A percentile compares a stretch with the other conserved stretches of the same genome.
Conservation (phyloP, 345 rosid species). For the Anastatica hierochuntica region DNA sequence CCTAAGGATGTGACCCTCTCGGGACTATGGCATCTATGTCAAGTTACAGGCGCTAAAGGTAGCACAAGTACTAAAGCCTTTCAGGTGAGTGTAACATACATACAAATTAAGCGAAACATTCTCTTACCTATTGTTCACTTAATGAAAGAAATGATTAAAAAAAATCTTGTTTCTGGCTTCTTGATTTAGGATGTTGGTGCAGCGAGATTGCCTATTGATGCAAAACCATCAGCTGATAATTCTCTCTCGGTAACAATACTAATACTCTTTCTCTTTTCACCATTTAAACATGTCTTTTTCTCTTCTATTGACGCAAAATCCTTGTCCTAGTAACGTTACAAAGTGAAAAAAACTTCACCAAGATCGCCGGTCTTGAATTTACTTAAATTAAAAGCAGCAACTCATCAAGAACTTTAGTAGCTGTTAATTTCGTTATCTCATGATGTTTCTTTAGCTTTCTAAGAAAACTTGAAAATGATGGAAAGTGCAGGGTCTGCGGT, state of each 20-base stretch:
- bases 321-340: neutral
- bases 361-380: neutral
- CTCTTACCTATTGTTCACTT: neutral
- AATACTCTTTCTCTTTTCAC: neutral
- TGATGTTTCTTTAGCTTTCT: neutral
- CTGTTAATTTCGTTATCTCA: neutral
- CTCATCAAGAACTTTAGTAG: neutral
- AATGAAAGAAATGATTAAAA: neutral
- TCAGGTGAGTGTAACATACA: constrained; percentile 40
- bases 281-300: neutral
- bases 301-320: neutral
- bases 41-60: constrained; percentile 51
- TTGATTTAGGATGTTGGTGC: constrained; percentile 40
- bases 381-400: neutral
- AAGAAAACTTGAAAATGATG: constrained; percentile 9
- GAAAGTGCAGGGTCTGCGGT: constrained; percentile 66
- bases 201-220: constrained; percentile 37
- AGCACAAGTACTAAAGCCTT: constrained; percentile 30
- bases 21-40: constrained; percentile 70
- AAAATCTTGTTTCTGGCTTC: constrained; percentile 6
- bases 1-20: constrained; percentile 61
- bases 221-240: constrained; percentile 33
- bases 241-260: constrained; percentile 23
- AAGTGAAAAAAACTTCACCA: neutral
- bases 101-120: neutral